A percentile compares a stretch with the other conserved stretches of the same genome.
These are phyloP conservation scores for Alternaria burnsii DNA, from an alignment of 2,329 filamentous ascomycete species.

Conservation along the genomic window DNA sequence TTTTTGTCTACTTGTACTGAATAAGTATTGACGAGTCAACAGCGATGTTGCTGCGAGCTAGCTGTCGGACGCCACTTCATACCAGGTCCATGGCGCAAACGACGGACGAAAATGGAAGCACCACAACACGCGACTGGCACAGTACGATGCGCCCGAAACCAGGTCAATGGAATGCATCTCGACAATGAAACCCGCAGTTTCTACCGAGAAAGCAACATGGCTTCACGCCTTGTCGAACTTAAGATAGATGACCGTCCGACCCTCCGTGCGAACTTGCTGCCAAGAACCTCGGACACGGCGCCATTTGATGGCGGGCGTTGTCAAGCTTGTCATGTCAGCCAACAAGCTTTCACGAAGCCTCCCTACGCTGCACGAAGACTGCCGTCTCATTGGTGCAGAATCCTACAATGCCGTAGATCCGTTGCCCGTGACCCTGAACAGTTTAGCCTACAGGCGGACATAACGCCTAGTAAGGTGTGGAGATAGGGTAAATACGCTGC, in stretches of 20 bases:
- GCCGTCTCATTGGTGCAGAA: slow-evolving; percentile 1
- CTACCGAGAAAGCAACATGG: not conserved
- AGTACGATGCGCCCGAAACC: not conserved
- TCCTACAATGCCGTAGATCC: not conserved
- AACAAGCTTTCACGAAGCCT: slow-evolving; percentile 1
- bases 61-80: not conserved
- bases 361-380: not conserved
- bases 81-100: not conserved
- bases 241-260: slow-evolving; percentile 10
- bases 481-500: not conserved
- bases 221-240: not conserved
- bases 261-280: slow-evolving; percentile 4
- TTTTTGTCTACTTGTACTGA: not conserved
- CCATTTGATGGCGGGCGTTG: not conserved
- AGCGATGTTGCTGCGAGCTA: not conserved
- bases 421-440: not conserved
- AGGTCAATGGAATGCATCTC: slow-evolving; percentile 3
- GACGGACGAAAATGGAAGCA: not conserved
- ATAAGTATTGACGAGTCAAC: not conserved
- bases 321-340: not conserved
- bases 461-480: not conserved
- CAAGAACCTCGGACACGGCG: not conserved
- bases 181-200: not conserved
- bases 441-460: not conserved
- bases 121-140: not conserved